Evolutionary conservation across 1,139 yeast genomes (phyloP), one percentile per base, ranked within the genome.

Genomic region (Nakaseomyces uthaithaninus): DNA sequence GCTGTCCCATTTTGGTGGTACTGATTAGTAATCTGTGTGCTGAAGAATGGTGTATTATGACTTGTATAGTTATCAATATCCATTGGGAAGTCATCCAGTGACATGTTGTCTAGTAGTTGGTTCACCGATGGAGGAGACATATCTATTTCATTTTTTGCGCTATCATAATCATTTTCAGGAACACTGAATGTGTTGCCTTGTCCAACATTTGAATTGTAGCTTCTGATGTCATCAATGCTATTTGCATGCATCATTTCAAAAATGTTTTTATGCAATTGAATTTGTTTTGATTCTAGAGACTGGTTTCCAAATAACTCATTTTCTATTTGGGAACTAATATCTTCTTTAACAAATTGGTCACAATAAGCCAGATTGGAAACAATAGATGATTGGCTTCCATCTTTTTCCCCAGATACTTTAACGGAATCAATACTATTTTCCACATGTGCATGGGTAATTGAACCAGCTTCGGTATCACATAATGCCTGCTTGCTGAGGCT

Each of bases 71-170:
- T 28, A 12, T 28, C 33, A 2, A 28, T 16, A 11, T 28, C 33
- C 36, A 42, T 42, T 30, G 44, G 40, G 38, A 46, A 43, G 27
- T 47, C 51, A 36, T 45, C 51, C 25, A 47, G 46, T 6, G 49
- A 46, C 49, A 47, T 46, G 31, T 41, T 47, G 37, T 46, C 45
- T 38, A 47, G 36, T 27, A 46, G 26, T 26, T 39, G 41, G 27
- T 47, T 47, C 6, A 46, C 51, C 8, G 51, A 46, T 9, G 41
- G 25, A 12, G 35, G 10, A n/a, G 16, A 20, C 18, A 19, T 25
- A 7, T 11, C 22, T 3, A 11, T 9, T 17, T 11, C 22, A 28
- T 22, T 7, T 12, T 11, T 17, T 16, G 15, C 4, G 15, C 15
- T 27, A 6, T 27, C 11, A 42, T 14, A 42, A 19, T 4, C 45